A percentile compares a stretch with the other conserved stretches of the same genome.
Conservation (phyloP, 1,284 basidiomycete genomes). For the Ustilago shanxiensis region DNA sequence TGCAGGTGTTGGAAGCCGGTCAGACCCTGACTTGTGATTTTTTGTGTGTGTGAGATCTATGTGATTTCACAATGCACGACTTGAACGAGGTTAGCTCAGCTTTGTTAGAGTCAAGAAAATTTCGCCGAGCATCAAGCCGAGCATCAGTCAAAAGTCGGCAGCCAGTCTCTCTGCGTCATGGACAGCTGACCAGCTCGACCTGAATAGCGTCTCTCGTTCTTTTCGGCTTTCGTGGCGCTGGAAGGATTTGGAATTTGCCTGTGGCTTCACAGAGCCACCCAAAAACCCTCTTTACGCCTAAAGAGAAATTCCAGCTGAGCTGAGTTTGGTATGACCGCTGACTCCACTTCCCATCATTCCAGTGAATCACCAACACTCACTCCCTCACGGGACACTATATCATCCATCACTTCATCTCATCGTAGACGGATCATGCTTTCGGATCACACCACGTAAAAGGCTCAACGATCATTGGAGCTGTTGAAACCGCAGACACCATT, state of each 20-base stretch:
- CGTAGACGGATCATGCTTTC: conserved; percentile 13
- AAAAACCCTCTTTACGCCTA: no score
- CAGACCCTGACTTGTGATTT: not conserved
- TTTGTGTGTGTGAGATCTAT: conserved; percentile 2
- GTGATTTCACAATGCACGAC: not conserved
- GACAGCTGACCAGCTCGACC: conserved; percentile 3
- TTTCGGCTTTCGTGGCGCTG: conserved; percentile 30
- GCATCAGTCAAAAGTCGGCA: not conserved
- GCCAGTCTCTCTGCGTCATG: conserved; percentile 18
- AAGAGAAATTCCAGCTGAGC: conserved; percentile 11
- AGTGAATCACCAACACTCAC: not conserved
- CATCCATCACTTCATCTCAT: not conserved
- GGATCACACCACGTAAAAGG: not conserved
- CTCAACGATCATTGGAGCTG: not conserved
- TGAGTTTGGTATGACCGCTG: conserved; percentile 9
- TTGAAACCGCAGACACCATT: conserved; percentile 1
- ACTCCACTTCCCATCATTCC: conserved; percentile 15
- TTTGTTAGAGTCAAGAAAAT: conserved; percentile 1
- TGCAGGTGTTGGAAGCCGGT: conserved; percentile 20
- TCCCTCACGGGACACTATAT: not conserved
- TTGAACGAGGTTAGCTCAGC: conserved; percentile 14
- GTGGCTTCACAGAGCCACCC: not conserved
- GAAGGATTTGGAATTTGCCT: conserved; percentile 19
- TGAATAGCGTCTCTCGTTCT: conserved; percentile 3
- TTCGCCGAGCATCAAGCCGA: not conserved